Conservation (phyloP, 2,329 filamentous ascomycete genomes). For the Grosmannia huntii region DNA sequence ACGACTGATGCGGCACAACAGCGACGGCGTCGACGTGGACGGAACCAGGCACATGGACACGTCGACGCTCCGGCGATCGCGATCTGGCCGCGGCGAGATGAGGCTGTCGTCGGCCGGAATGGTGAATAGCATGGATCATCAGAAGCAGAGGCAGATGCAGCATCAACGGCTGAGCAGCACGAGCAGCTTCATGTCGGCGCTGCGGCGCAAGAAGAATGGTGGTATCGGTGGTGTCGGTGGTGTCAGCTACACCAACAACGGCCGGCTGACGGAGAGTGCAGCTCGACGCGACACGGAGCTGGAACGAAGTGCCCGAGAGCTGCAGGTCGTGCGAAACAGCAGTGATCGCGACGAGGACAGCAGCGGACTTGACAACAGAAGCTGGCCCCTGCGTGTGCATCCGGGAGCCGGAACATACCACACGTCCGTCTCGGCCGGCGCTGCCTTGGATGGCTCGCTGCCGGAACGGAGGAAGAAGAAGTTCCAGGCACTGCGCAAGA, state of each 20-base stretch:
- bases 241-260: slow-evolving; percentile 30
- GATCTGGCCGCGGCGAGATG: slow-evolving; percentile 28
- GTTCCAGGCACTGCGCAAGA: slow-evolving; percentile 51
- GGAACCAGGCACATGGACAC: slow-evolving; percentile 8
- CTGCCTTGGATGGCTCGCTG: not conserved
- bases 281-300: slow-evolving; percentile 49
- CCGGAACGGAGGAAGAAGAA: slow-evolving; percentile 38
- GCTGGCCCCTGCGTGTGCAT: slow-evolving; percentile 2
- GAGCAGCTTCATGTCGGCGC: slow-evolving; percentile 42
- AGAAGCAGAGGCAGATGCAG: not conserved
- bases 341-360: slow-evolving; percentile 12
- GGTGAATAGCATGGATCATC: too few relatives aligned
- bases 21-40: not conserved
- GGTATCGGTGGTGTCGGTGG: not conserved
- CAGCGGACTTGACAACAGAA: slow-evolving; percentile 10
- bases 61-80: slow-evolving; percentile 23
- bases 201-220: slow-evolving; percentile 52
- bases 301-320: slow-evolving; percentile 43
- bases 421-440: not conserved
- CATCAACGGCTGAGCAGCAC: slow-evolving; percentile 16
- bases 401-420: slow-evolving; percentile 10
- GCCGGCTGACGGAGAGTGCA: slow-evolving; percentile 36
- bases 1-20: slow-evolving; percentile 16
- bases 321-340: slow-evolving; percentile 29
- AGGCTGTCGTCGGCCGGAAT: not conserved